A percentile compares a stretch with the other conserved stretches of the same genome.
phyloP scores from a whole-genome alignment of 2,329 filamentous ascomycete species.

The Aureobasidium leucospermi region DNA sequence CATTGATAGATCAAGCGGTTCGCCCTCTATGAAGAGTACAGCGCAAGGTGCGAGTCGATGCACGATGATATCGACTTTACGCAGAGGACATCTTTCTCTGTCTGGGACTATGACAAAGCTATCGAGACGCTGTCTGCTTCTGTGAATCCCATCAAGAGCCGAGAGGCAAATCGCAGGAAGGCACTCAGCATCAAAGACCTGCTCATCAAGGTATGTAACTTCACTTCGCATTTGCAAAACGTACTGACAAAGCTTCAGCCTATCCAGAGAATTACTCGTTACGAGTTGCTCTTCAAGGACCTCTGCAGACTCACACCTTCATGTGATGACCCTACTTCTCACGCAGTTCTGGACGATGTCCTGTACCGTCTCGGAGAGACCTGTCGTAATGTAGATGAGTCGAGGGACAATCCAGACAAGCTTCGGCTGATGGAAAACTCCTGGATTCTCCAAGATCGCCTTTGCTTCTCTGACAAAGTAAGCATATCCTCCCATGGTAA shows the following conservation, averaged over 20 bases:
- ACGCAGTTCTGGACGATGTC: slow-evolving; percentile 70
- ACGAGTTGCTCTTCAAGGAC: slow-evolving; percentile 79
- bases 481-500: slow-evolving; percentile 22
- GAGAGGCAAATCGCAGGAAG: slow-evolving; percentile 58
- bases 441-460: slow-evolving; percentile 74
- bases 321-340: slow-evolving; percentile 74
- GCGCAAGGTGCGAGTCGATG: slow-evolving; percentile 81
- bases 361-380: slow-evolving; percentile 65
- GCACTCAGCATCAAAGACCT: slow-evolving; percentile 78
- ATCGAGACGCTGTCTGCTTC: slow-evolving; percentile 76
- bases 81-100: slow-evolving; percentile 60
- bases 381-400: slow-evolving; percentile 73
- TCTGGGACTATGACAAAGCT: slow-evolving; percentile 75
- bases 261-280: slow-evolving; percentile 86
- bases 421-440: slow-evolving; percentile 70
- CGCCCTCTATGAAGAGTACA: slow-evolving; percentile 85
- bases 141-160: slow-evolving; percentile 60
- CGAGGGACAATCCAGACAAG: slow-evolving; percentile 67
- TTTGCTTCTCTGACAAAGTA: slow-evolving; percentile 67
- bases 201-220: slow-evolving; percentile 66
- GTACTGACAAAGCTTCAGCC: slow-evolving; percentile 49
- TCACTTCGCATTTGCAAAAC: not conserved
- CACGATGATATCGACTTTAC: slow-evolving; percentile 66
- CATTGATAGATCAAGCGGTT: slow-evolving; percentile 64
- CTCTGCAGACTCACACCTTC: slow-evolving; percentile 76